These are phyloP conservation scores for Hirschfeldia incana DNA, from an alignment of 345 rosid genomes.

Conservation along the genomic window DNA sequence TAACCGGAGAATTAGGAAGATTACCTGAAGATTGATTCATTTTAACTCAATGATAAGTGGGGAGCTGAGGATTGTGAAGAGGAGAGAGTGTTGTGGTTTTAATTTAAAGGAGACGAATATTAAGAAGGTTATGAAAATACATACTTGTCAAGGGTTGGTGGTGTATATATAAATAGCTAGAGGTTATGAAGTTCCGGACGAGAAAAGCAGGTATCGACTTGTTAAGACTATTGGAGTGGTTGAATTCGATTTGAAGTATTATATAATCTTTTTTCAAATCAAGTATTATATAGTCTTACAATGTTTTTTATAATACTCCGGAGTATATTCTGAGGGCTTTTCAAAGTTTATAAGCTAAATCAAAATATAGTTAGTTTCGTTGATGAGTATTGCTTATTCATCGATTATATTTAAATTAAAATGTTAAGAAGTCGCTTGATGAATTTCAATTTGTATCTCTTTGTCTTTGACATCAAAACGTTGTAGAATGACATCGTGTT, in stretches of 20 bases:
- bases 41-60: background rate
- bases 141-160: background rate
- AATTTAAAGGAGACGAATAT: constrained; percentile 26
- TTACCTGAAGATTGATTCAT: constrained; percentile 44
- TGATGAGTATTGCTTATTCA: background rate
- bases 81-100: constrained; percentile 1
- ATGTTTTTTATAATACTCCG: background rate
- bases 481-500: background rate
- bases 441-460: background rate
- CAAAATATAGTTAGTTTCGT: background rate
- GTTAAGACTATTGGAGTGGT: constrained; percentile 28
- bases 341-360: background rate
- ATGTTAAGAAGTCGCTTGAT: background rate
- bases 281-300: background rate
- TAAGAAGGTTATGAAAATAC: background rate
- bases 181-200: background rate
- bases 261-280: background rate
- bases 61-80: constrained; percentile 15
- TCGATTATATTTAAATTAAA: background rate
- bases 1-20: background rate
- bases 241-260: constrained; percentile 17
- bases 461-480: background rate
- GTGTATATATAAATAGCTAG: background rate
- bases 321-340: background rate
- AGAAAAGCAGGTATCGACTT: background rate